Evolutionary conservation across 1,284 basidiomycete genomes (phyloP).

Genomic region (Tranzscheliella williamsii): DNA sequence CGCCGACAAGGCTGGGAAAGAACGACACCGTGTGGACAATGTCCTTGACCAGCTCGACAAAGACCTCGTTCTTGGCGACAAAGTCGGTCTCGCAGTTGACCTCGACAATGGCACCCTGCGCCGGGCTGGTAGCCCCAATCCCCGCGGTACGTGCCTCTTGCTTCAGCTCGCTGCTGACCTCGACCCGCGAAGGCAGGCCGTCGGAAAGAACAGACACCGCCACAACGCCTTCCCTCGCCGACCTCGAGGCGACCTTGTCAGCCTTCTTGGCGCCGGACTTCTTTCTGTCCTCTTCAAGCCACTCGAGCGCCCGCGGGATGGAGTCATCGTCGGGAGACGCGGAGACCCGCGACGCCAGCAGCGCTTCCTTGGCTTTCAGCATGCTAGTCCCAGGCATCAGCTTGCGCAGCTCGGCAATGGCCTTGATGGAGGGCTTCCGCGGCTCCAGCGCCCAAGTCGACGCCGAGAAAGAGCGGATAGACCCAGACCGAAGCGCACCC

Average conservation of each 20-base stretch:
- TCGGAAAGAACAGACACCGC: conserved; percentile 73
- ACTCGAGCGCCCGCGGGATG: conserved; percentile 73
- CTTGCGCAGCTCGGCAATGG: conserved; percentile 84
- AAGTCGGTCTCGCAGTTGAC: conserved; percentile 97
- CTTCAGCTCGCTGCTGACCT: conserved; percentile 25
- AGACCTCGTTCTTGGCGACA: conserved; percentile 84
- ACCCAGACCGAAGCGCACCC: too few species aligned
- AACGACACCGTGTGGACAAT: conserved; percentile 86
- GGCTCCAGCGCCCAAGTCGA: too few species aligned
- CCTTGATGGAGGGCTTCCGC: conserved; percentile 66
- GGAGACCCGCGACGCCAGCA: conserved; percentile 66
- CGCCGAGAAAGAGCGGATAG: too few species aligned
- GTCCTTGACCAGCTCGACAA: conserved; percentile 75
- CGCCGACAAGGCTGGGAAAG: conserved; percentile 66
- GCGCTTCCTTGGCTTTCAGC: conserved; percentile 84
- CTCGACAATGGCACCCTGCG: conserved; percentile 82
- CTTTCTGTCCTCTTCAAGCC: conserved; percentile 76
- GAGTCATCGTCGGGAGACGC: conserved; percentile 68
- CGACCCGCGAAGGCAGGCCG: conserved; percentile 61
- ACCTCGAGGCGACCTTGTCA: conserved; percentile 76
- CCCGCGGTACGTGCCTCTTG: conserved; percentile 60
- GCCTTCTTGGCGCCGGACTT: conserved; percentile 76
- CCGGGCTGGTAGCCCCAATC: conserved; percentile 26
- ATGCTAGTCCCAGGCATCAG: conserved; percentile 73
- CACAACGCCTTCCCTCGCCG: conserved; percentile 78